Conservation (phyloP, 2,329 filamentous ascomycete genomes). For the Dichotomopilus funicola region DNA sequence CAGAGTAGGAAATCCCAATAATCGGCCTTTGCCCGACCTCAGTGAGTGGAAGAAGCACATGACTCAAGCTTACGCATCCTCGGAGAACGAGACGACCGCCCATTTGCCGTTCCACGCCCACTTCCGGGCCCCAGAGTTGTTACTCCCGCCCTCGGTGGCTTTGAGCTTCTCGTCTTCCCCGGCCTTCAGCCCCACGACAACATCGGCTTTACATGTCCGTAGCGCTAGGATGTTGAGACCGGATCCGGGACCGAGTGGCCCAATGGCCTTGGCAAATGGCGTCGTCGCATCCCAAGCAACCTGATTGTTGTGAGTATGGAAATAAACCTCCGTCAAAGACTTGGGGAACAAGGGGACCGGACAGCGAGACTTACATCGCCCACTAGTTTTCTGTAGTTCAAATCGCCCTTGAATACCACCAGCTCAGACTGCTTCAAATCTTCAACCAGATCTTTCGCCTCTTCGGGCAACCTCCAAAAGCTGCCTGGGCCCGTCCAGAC, state of each 20-base stretch:
- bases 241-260: constrained; percentile 73
- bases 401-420: constrained; percentile 92
- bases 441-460: constrained; percentile 60
- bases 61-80: constrained; percentile 39
- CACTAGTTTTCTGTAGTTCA: constrained; percentile 92
- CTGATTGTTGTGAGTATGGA: constrained; percentile 33
- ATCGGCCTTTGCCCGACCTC: background rate
- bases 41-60: background rate
- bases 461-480: constrained; percentile 77
- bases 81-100: constrained; percentile 84
- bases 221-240: constrained; percentile 80
- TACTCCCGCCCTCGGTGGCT: constrained; percentile 61
- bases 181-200: constrained; percentile 77
- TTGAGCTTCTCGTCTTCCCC: constrained; percentile 79
- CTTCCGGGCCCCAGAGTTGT: constrained; percentile 63
- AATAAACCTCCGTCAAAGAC: background rate
- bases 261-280: constrained; percentile 76
- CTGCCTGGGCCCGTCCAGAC: constrained; percentile 90
- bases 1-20: background rate
- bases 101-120: constrained; percentile 98
- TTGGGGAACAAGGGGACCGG: background rate
- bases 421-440: constrained; percentile 80
- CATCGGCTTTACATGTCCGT: constrained; percentile 93
- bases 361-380: constrained; percentile 61
- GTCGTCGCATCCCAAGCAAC: constrained; percentile 81